Conservation (phyloP, 768 basidiomycete species). For the Grammothele lineata region DNA sequence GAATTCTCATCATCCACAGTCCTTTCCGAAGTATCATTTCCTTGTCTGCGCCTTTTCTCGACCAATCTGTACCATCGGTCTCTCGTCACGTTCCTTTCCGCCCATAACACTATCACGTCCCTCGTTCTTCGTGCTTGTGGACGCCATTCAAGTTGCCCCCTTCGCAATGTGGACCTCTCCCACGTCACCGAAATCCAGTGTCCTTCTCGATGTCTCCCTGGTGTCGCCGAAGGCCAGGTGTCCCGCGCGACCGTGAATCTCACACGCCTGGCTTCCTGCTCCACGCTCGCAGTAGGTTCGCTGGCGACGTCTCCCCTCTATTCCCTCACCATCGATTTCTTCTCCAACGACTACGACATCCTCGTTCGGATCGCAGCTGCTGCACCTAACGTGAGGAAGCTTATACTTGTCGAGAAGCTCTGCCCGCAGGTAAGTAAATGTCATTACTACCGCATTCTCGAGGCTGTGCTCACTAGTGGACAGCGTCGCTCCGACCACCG, state of each 20-base stretch:
- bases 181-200: background rate
- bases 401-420: constrained; percentile 2
- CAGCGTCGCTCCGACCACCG: no score
- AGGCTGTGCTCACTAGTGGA: background rate
- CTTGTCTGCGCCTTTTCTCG: background rate
- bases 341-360: constrained; percentile 3
- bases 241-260: background rate
- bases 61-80: constrained; percentile 3
- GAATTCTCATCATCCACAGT: background rate
- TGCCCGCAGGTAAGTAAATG: background rate
- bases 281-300: background rate
- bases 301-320: background rate
- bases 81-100: background rate
- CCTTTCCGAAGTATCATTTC: background rate
- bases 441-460: background rate
- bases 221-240: background rate
- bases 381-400: constrained; percentile 1
- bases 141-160: background rate
- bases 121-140: background rate
- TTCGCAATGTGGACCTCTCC: background rate
- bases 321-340: constrained; percentile 2
- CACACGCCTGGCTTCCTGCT: background rate
- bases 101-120: background rate
- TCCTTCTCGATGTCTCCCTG: constrained; percentile 1
- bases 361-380: background rate